Base-by-base conservation (phyloP, 306 rosid species). In the Rosa lucieae region DNA sequence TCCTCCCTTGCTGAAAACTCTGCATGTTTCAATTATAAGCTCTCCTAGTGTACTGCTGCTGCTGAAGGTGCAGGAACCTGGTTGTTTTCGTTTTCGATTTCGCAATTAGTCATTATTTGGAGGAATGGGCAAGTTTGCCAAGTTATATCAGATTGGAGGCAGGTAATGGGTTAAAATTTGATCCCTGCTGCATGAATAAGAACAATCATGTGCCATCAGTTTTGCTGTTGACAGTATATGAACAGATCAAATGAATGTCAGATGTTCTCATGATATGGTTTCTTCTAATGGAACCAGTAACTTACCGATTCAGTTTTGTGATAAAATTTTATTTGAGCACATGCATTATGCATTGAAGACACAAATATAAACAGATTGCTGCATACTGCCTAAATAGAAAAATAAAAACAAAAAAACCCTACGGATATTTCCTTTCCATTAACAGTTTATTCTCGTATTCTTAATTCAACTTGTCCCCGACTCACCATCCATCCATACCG, bases 71-170 rank as follows among this genome's bases (percentile, higher is more conserved):
- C 65, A 32, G 43, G 68, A 63, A 63, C 44, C 26, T 29, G 52
- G 62, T 55, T 52, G 32, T 32, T 21, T 58, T 21, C 37, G 15
- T 32, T 66, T 52, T 23, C 11, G 10, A 29, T 69, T 82, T 35
- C n/a, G 26, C 52, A 56, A 77, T 52, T 61, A 70, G 85, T 71
- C 65, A 84, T 73, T 76, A 59, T 23, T 61, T 61, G 69, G 61
- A 75, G 83, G 91, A 77, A 82, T 82, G 89, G 89, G 86, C 76
- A 5, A 43, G 5, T n/a, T 56, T n/a, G 63, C 26, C 32, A n/a
- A 56, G 12, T 21, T n/a, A 75, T 74, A 78, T 71, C 37, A 10
- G 67, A 61, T 78, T 47, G 14, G 77, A 20, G 70, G 79, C 82
- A 55, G 58, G 82, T 53, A 59, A 73, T 77, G 39, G 67, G 37